Base-by-base conservation (phyloP, 23 red algal species). In the Agarophyton chilense region DNA sequence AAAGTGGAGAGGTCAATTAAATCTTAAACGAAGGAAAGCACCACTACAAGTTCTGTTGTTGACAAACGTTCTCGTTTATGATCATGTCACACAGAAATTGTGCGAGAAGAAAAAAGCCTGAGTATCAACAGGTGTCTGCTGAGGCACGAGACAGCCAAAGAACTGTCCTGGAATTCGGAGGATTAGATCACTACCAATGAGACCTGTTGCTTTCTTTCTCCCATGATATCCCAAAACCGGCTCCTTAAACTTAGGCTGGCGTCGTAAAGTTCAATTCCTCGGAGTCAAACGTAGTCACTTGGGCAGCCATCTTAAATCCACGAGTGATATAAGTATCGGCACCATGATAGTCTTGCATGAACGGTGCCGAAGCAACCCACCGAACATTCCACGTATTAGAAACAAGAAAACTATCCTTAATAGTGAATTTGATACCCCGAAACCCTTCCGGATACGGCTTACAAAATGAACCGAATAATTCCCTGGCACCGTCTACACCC, bases 281-380 rank as follows among this genome's bases (percentile, higher is more conserved):
- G 47, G 40, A 46, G 43, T 74, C 68, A 18, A 74, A 74, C 39
- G 68, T 74, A 1, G 68, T 74, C 6, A 74, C 68, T 29, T 74
- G 68, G 29, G 68, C 68, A 5, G 68, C 68, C 68, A 74, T 74
- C 25, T 74, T 74, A 18, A 49, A 74, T 25, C 68, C 68, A 46
- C 68, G 68, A 74, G 68, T 74, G 4, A 74, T 39, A 74, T 74
- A 74, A 7, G 68, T 39, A 74, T 74, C 68, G 25, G 68, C 68
- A 43, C 68, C 68, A 47, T 74, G 68, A 49, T 74, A 74, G 21
- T 74, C 68, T 49, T 74, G 29, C 38, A 74, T 46, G 33, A 74
- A 74, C 40, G 68, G 68, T 12, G 68, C 68, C 2, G 68, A 74
- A 47, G 43, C 43, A 6, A 74, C 68, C 68, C 68, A 74, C 10